Evolutionary conservation across 352 stramenopile genomes (phyloP).

Genomic region (Thraustochytrium striatum): DNA sequence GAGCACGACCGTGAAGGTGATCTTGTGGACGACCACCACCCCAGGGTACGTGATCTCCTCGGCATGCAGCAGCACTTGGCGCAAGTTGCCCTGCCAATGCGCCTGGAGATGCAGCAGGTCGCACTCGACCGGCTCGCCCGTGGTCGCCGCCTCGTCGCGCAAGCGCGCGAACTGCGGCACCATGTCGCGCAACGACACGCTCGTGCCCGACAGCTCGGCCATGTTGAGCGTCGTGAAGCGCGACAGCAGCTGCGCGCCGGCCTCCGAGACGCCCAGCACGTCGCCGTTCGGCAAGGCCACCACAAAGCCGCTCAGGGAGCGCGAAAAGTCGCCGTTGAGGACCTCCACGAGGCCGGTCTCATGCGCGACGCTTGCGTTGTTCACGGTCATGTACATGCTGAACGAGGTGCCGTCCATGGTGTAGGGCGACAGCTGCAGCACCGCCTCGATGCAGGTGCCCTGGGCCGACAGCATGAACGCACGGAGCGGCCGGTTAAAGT

Average conservation of each 20-base stretch:
- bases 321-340: neutral
- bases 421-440: constrained; percentile 34
- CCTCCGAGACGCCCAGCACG: neutral
- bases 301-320: neutral
- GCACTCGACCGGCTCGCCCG: neutral
- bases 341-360: neutral
- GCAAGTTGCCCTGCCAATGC: neutral
- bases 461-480: constrained; percentile 2
- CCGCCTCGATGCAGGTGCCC: constrained; percentile 18
- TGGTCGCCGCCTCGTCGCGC: neutral
- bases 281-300: neutral
- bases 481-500: neutral
- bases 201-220: neutral
- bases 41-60: no score
- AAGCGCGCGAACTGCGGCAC: neutral
- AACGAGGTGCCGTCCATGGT: constrained; percentile 34
- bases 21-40: no score
- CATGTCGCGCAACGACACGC: neutral
- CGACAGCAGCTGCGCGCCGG: neutral
- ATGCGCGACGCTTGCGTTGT: neutral
- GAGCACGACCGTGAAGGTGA: no score
- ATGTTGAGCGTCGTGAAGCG: constrained; percentile 4
- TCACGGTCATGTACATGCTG: constrained; percentile 35
- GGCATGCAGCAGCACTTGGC: no score
- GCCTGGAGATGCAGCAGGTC: neutral